Base-by-base conservation (phyloP, 768 basidiomycete species). In the Artomyces pyxidatus region DNA sequence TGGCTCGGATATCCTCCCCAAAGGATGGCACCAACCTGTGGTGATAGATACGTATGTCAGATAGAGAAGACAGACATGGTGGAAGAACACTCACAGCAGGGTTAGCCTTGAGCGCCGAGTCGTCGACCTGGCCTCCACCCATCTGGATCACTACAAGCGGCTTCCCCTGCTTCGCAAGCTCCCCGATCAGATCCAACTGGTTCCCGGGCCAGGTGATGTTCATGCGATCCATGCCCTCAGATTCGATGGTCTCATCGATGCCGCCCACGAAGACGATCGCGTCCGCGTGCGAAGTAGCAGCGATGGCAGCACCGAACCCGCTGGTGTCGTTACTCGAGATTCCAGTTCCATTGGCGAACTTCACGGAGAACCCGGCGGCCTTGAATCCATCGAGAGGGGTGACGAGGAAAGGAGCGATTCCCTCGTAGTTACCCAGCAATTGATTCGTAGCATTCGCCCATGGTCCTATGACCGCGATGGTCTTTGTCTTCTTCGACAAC, bases 1-100 rank as follows among this genome's bases (percentile, higher is more conserved):
- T 78, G 76, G 4, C 76, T 73, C 1, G 76, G 77, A 58, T 78
- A 81, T 4, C 78, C 78, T 14, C 66, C 78, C 77, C 77, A 80
- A 11, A 80, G 19, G 35, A 80, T 66, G 0, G 76, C 71, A 53
- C 73, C 76, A 37, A 80, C 71, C 76, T 77, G 32, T 14, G 32
- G n/a, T n/a, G n/a, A 23, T 10, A 21, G n/a, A 12, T 4, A 8
- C 8, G 50, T 12, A 54, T 42, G 17, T 37, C 26, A 21, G 5
- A n/a, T 6, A 38, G 19, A 37, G 39, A 7, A 35, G 28, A 11
- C 47, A 25, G n/a, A 41, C 2, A 29, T 30, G 23, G 45, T 14
- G 14, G 19, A 29, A 47, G 54, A 65, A 53, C 25, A 76, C 76
- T 29, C 62, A 68, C 23, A 59, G 45, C 48, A 21, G 44, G 49